Conservation (phyloP, 441 rosid genomes). For the Erodium chrysanthum region DNA sequence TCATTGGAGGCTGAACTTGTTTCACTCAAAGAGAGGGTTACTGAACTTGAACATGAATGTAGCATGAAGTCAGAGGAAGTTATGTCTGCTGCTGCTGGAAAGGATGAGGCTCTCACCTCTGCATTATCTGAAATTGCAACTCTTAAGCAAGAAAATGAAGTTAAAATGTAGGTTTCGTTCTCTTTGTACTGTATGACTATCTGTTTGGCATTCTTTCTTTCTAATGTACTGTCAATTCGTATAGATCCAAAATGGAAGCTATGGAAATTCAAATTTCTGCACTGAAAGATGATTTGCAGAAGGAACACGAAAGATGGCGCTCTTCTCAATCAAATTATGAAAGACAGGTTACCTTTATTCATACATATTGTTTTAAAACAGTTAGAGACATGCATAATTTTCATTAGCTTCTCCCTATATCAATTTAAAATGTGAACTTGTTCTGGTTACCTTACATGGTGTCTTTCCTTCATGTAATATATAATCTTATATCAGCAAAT, state of each 20-base stretch:
- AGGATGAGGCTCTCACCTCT: conserved; percentile 62
- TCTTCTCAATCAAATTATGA: conserved; percentile 83
- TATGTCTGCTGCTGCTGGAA: conserved; percentile 52
- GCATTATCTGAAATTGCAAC: conserved; percentile 49
- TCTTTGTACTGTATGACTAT: conserved; percentile 3
- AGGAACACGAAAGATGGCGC: conserved; percentile 70
- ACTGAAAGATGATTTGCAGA: conserved; percentile 62
- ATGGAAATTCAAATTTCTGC: conserved; percentile 58
- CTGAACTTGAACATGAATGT: conserved; percentile 65
- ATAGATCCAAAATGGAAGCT: conserved; percentile 58
- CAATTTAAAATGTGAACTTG: not conserved
- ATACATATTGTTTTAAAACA: not conserved
- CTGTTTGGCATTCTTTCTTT: conserved; percentile 5
- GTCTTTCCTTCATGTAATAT: not conserved
- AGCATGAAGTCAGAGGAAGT: conserved; percentile 60
- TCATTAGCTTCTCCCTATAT: not conserved
- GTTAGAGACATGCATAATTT: not conserved
- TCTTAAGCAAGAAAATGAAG: conserved; percentile 61
- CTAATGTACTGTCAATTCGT: conserved; percentile 21
- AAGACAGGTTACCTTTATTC: conserved; percentile 59
- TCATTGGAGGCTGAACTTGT: conserved; percentile 59
- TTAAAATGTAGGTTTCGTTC: conserved; percentile 42
- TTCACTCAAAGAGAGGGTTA: conserved; percentile 58
- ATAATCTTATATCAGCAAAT: not conserved
- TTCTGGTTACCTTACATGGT: not conserved